Conservation (phyloP, 139 green algal species). For the Pleodorina starrii region DNA sequence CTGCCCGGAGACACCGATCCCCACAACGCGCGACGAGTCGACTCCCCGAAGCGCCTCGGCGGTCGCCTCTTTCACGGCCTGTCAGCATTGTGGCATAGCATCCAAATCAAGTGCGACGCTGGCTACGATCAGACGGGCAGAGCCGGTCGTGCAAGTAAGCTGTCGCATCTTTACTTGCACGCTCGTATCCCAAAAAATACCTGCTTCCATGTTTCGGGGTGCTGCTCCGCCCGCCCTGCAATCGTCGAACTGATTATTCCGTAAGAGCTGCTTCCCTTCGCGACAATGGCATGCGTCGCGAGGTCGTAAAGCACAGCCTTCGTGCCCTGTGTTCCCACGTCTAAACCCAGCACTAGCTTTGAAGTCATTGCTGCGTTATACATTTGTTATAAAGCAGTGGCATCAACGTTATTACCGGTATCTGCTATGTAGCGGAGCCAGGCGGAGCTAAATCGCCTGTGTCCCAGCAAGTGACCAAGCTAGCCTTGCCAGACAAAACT, state of each 20-base stretch:
- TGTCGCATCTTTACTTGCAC: neutral
- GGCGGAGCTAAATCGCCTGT: too few species aligned
- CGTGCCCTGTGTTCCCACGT: slow-evolving; percentile 82
- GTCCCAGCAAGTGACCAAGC: too few species aligned
- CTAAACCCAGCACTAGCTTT: slow-evolving; percentile 74
- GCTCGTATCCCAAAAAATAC: slow-evolving; percentile 53
- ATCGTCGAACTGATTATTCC: slow-evolving; percentile 62
- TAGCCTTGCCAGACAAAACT: too few species aligned
- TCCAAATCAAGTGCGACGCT: neutral
- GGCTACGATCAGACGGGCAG: neutral
- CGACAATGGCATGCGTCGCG: slow-evolving; percentile 59
- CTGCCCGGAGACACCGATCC: slow-evolving; percentile 88
- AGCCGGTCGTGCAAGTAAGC: neutral
- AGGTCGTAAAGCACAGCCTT: slow-evolving; percentile 83
- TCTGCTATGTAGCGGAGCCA: too few species aligned
- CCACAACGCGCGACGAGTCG: slow-evolving; percentile 60
- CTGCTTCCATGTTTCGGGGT: slow-evolving; percentile 82
- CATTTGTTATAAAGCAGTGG: too few species aligned
- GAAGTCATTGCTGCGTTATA: neutral
- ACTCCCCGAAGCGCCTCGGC: slow-evolving; percentile 53
- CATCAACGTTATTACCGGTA: too few species aligned
- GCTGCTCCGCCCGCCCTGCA: slow-evolving; percentile 83
- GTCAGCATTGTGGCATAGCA: too few species aligned
- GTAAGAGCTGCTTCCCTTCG: slow-evolving; percentile 65
- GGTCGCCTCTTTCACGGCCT: slow-evolving; percentile 48